Evolutionary conservation across 139 green algal genomes (phyloP), one percentile per base, ranked within the genome.

Genomic region (Coelastrella sp.): DNA sequence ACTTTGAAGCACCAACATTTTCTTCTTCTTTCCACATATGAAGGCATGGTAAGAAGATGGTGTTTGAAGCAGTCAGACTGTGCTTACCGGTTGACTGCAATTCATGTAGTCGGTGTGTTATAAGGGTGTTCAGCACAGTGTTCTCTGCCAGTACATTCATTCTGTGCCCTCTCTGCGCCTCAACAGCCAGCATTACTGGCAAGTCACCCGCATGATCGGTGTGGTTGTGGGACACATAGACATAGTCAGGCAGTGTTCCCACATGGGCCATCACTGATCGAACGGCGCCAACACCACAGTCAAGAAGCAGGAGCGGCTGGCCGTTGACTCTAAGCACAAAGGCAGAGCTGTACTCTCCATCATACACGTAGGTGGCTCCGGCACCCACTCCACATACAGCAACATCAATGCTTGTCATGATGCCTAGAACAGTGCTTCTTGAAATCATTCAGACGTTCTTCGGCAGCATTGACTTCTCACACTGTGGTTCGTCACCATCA

Each of bases 51-150:
- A 57, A 13, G 45, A 57, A n/a, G n/a, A n/a, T n/a, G n/a, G n/a
- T n/a, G n/a, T n/a, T n/a, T n/a, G n/a, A n/a, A n/a, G n/a, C n/a
- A n/a, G n/a, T n/a, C n/a, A n/a, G n/a, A n/a, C n/a, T n/a, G n/a
- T n/a, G 17, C 71, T 3, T 38, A 87, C 88, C 88, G 50, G 84
- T 91, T 17, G 88, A 91, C 1, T 17, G 34, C 63, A 91, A 80
- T 80, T 91, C 88, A 32, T 81, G n/a, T 62, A 91, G 81, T 19
- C 88, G 57, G 85, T 89, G 71, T 25, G 67, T 19, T 37, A 15
- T 21, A 35, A 91, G 67, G 32, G 75, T 73, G 37, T 13, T 8
- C 62, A 88, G 66, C 15, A 91, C 88, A 4, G 72, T 62, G 0
- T 41, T 27, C 60, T 89, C 82, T 9, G 71, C 68, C 21, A 83